Conservation (phyloP, 2,329 filamentous ascomycete genomes). For the Akanthomyces muscarius region DNA sequence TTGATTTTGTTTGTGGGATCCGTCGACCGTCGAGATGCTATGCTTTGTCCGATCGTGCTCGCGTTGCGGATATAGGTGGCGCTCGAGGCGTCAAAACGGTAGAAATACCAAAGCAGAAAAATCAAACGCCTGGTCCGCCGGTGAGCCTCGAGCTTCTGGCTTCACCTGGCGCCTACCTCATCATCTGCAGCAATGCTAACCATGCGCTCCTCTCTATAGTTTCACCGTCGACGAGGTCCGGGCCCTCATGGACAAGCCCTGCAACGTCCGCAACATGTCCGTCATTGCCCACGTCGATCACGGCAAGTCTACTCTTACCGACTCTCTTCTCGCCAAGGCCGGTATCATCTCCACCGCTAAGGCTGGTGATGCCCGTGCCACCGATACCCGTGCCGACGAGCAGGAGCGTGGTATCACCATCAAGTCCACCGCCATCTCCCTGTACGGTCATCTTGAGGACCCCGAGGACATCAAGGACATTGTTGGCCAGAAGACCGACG, state of each 20-base stretch:
- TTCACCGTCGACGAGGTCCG: constrained; percentile 97
- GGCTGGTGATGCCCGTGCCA: constrained; percentile 92
- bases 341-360: constrained; percentile 99
- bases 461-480: constrained; percentile 93
- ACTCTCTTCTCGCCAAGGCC: constrained; percentile 97
- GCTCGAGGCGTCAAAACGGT: not conserved
- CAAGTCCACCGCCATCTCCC: constrained; percentile 99
- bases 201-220: constrained; percentile 46
- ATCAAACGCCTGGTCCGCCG: not conserved
- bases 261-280: constrained; percentile 90
- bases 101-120: constrained; percentile 1
- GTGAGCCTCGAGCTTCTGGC: not conserved
- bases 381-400: constrained; percentile 94
- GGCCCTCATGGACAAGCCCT: constrained; percentile 72
- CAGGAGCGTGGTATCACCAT: constrained; percentile 99
- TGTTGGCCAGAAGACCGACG: constrained; percentile 77
- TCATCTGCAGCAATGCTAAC: constrained; percentile 13
- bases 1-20: not conserved
- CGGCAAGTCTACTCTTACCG: constrained; percentile 99
- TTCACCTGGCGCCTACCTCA: not conserved
- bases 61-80: not conserved
- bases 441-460: constrained; percentile 80
- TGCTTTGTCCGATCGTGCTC: not conserved
- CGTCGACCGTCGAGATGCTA: not conserved
- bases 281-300: constrained; percentile 99